These are phyloP conservation scores for Leucogyrophana mollusca DNA, from an alignment of 768 basidiomycete genomes.

Conservation along the genomic window DNA sequence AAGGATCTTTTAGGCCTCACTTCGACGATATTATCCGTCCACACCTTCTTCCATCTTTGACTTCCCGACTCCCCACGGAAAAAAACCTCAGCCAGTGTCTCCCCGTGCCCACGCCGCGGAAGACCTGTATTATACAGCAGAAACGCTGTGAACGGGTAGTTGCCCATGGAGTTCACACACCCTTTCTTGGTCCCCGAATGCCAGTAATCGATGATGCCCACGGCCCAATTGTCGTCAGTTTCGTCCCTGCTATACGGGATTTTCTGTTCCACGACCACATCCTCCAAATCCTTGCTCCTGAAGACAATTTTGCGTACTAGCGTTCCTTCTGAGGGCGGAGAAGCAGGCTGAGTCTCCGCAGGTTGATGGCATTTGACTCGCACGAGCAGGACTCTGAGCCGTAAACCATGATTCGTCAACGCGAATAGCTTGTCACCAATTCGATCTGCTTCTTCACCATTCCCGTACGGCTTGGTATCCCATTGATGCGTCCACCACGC, in stretches of 20 bases:
- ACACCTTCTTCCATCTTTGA: constrained; percentile 7
- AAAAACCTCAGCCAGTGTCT: too few relatives aligned
- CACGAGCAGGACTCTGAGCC: constrained; percentile 1
- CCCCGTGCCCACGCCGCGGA: too few relatives aligned
- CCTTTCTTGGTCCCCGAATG: background rate
- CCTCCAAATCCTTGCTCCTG: background rate
- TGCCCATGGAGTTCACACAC: background rate
- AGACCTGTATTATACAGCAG: background rate
- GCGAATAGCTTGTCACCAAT: background rate
- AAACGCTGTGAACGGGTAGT: constrained; percentile 2
- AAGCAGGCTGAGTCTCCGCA: too few relatives aligned
- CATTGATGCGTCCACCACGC: too few relatives aligned
- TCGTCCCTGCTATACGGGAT: too few relatives aligned
- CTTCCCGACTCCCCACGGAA: too few relatives aligned
- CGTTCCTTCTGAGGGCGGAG: background rate
- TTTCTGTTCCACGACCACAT: too few relatives aligned
- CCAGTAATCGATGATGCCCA: constrained; percentile 5
- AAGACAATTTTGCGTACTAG: background rate
- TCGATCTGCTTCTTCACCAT: too few relatives aligned
- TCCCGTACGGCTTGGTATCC: too few relatives aligned
- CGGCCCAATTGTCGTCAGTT: background rate
- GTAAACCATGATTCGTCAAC: constrained; percentile 2
- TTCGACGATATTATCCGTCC: background rate
- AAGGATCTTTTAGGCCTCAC: background rate
- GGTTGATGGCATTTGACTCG: background rate